Base-by-base conservation (phyloP, 78 protist species). In the Isochrysis galbana region DNA sequence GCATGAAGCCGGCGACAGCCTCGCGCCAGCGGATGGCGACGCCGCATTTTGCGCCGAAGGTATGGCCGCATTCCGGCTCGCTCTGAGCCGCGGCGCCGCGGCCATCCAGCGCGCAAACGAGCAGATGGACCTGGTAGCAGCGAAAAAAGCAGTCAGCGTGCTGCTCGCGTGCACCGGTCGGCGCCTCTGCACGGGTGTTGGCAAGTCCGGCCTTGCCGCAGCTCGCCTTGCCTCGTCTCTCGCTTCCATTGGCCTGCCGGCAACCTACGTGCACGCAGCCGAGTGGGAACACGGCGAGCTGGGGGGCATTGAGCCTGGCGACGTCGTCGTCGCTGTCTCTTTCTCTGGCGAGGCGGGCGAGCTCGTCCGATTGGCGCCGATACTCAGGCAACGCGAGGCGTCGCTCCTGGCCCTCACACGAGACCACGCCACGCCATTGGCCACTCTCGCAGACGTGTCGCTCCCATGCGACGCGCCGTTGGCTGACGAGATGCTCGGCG, bases 281-380 rank as follows among this genome's bases (percentile, higher is more conserved):
- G 80, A 70, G 41, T 70, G 80, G 80, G 80, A 34, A 1, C 80
- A 70, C 80, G 80, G 80, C 14, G 80, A 70, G 22, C 80, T 70
- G 42, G 80, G 80, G 19, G 41, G 80, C 29, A 14, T 70, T 23
- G 74, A 11, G 4, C 11, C 19, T 2, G 74, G 74, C 17, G 74
- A 67, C 32, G 74, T 67, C 32, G 74, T 67, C 74, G 7, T 26
- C 32, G 74, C 74, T n/a, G 74, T 67, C 38, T 67, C 74, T 11
- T n/a, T 29, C 74, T 26, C 36, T 26, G 74, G 74, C 36, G 74
- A 2, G 3, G 74, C 74, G 32, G 74, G 7, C 3, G 74, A 67
- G 74, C 36, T 11, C 38, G 32, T 26, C 7, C 4, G 32, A 3
- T 23, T 23, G 29, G 5, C 11, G 74, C 74, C 17, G 74, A 29